A percentile compares a stretch with the other conserved stretches of the same genome.
These are phyloP conservation scores for Calcarisporium arbuscula DNA, from an alignment of 2,329 filamentous ascomycete species.

Conservation along the genomic window DNA sequence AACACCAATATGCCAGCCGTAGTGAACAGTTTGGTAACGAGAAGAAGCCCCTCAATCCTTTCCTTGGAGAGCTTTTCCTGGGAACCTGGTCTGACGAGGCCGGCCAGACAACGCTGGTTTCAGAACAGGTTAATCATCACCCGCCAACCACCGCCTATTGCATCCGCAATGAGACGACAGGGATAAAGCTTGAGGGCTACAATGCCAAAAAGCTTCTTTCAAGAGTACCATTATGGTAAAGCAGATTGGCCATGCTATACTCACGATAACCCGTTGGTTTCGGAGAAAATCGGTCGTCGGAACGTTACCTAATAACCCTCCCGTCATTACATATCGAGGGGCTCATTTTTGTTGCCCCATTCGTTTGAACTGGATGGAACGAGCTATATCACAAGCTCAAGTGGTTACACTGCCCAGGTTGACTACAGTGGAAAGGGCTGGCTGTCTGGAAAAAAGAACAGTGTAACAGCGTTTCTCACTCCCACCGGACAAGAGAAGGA, in stretches of 20 bases:
- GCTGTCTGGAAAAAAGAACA: conserved; percentile 94
- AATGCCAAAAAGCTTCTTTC: conserved; percentile 95
- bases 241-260: conserved; percentile 83
- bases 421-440: conserved; percentile 93
- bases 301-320: conserved; percentile 85
- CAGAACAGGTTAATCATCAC: conserved; percentile 93
- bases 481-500: conserved; percentile 65
- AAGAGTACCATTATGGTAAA: conserved; percentile 91
- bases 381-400: conserved; percentile 80
- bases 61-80: conserved; percentile 89
- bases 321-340: conserved; percentile 91
- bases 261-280: conserved; percentile 57
- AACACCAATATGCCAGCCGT: conserved; percentile 70
- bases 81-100: conserved; percentile 81
- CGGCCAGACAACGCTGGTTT: conserved; percentile 79
- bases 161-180: conserved; percentile 80
- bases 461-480: conserved; percentile 70
- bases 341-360: conserved; percentile 77
- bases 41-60: conserved; percentile 97
- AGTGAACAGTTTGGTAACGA: conserved; percentile 82
- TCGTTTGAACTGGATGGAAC: conserved; percentile 83
- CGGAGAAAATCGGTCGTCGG: conserved; percentile 32
- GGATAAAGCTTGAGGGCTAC: conserved; percentile 76
- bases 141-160: conserved; percentile 92
- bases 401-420: conserved; percentile 81